Percentiles rank a stretch among this genome's conserved stretches.
These are phyloP conservation scores for Penicillium pulvis DNA, from an alignment of 495 filamentous ascomycete genomes.

Conservation along the genomic window DNA sequence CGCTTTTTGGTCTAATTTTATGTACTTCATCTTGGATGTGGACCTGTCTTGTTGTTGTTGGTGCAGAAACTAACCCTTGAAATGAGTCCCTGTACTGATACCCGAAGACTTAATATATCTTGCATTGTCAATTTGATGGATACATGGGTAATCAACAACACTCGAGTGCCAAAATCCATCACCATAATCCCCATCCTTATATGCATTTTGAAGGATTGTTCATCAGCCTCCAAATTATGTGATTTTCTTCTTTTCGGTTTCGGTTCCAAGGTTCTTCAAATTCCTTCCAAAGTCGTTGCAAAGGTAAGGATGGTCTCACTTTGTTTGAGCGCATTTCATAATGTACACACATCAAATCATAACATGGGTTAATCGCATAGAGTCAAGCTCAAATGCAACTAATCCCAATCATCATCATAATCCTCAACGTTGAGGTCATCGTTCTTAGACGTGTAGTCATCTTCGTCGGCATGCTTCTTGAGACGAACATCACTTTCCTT, in stretches of 20 bases:
- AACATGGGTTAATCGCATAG: conserved; percentile 2
- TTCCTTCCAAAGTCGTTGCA: background rate
- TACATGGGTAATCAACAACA: background rate
- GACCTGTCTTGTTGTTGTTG: background rate
- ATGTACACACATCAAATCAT: conserved; percentile 10
- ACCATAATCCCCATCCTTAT: background rate
- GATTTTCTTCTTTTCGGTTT: background rate
- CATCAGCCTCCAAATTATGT: background rate
- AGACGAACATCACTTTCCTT: conserved; percentile 75
- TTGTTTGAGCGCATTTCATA: conserved; percentile 5
- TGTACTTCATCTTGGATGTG: background rate
- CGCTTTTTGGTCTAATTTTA: background rate
- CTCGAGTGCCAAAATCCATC: background rate
- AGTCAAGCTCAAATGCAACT: conserved; percentile 15
- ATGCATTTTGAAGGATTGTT: background rate
- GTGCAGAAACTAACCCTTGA: too few relatives aligned
- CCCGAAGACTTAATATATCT: background rate
- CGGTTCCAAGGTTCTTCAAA: background rate
- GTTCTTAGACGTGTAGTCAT: conserved; percentile 55
- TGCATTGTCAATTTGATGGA: background rate
- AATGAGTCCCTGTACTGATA: background rate
- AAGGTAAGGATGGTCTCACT: conserved; percentile 5
- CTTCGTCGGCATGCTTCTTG: conserved; percentile 59
- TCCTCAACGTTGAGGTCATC: conserved; percentile 52
- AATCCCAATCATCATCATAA: conserved; percentile 84